Conservation (phyloP, 306 rosid species). For the Cucurbita maxima region DNA sequence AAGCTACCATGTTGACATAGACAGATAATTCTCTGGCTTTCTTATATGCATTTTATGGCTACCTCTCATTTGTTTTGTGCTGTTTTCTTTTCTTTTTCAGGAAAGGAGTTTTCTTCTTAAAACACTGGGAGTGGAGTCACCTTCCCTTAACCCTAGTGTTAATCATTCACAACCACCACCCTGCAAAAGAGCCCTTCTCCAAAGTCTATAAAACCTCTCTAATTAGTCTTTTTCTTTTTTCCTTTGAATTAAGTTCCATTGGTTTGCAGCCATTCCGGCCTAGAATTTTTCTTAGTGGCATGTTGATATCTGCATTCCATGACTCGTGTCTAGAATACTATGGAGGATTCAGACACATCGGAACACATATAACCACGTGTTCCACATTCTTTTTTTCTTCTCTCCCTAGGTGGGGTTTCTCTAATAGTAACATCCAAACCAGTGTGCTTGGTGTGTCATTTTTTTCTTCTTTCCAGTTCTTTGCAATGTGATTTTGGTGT, state of each 20-base stretch:
- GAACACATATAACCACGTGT: constrained; percentile 40
- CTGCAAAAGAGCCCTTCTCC: constrained; percentile 95
- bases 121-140: constrained; percentile 89
- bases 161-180: constrained; percentile 64
- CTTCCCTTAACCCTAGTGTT: constrained; percentile 37
- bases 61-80: constrained; percentile 9
- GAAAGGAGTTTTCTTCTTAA: constrained; percentile 92
- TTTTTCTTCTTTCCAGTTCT: constrained; percentile 42
- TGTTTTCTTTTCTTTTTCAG: constrained; percentile 33
- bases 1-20: not conserved
- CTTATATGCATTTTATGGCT: constrained; percentile 8
- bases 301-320: constrained; percentile 33
- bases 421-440: constrained; percentile 9
- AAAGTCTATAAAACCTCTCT: constrained; percentile 47
- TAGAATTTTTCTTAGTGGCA: constrained; percentile 59
- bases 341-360: constrained; percentile 51
- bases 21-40: not conserved
- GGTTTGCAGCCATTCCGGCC: constrained; percentile 65
- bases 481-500: constrained; percentile 39
- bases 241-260: constrained; percentile 20
- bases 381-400: constrained; percentile 24
- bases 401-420: constrained; percentile 1
- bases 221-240: constrained; percentile 16
- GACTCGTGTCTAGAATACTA: constrained; percentile 37
- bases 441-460: constrained; percentile 59